A percentile compares a stretch with the other conserved stretches of the same genome.
These are phyloP conservation scores for Mangifera indica DNA, from an alignment of 345 rosid species.

Conservation along the genomic window DNA sequence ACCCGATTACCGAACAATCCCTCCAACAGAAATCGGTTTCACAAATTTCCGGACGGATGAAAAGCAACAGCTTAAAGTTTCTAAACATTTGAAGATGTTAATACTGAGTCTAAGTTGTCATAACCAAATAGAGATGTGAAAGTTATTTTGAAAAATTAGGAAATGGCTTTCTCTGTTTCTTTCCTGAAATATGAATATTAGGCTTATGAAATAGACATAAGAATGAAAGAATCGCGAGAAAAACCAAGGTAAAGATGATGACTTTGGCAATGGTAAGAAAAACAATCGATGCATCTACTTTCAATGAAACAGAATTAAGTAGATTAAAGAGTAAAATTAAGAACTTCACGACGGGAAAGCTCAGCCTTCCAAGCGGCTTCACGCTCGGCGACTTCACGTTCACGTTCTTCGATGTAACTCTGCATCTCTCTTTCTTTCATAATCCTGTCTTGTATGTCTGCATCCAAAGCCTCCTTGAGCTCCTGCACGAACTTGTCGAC, in stretches of 20 bases:
- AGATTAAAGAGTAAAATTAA: too few species aligned
- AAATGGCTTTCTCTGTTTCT: neutral
- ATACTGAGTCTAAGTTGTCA: too few species aligned
- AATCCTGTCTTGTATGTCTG: conserved; percentile 89
- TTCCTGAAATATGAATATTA: neutral
- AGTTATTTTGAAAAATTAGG: neutral
- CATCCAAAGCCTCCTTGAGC: conserved; percentile 91
- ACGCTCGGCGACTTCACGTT: conserved; percentile 95
- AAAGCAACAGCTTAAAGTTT: too few species aligned
- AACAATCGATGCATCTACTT: too few species aligned
- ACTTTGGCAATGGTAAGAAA: too few species aligned
- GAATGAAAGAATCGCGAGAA: too few species aligned
- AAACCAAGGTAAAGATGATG: too few species aligned
- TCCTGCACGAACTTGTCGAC: conserved; percentile 96
- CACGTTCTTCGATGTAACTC: conserved; percentile 91
- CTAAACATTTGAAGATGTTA: too few species aligned
- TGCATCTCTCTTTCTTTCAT: conserved; percentile 99
- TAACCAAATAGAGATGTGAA: neutral
- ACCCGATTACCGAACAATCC: too few species aligned
- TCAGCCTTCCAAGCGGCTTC: conserved; percentile 99
- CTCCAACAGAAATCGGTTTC: too few species aligned
- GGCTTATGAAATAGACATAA: neutral
- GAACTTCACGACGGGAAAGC: conserved; percentile 93
- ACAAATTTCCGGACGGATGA: neutral
- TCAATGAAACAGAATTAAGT: neutral